These are phyloP conservation scores for Geotrichum citri-aurantii DNA, from an alignment of 1,139 yeast species.

Conservation along the genomic window DNA sequence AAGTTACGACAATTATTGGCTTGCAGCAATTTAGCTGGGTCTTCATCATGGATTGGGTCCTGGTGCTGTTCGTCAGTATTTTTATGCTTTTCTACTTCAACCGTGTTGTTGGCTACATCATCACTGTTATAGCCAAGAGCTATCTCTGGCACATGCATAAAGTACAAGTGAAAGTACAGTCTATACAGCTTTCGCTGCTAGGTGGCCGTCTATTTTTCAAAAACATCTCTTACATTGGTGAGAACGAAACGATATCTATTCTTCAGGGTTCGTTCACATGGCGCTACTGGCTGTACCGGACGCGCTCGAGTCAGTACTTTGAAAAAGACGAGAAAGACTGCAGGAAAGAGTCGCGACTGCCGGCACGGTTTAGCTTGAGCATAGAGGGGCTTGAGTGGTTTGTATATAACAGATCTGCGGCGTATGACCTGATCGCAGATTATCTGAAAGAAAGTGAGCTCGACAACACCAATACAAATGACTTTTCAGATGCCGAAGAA, in stretches of 20 bases:
- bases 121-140: slow-evolving; percentile 49
- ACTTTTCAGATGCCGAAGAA: background rate
- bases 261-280: slow-evolving; percentile 74
- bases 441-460: slow-evolving; percentile 23
- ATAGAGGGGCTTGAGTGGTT: slow-evolving; percentile 79
- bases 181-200: slow-evolving; percentile 66
- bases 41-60: slow-evolving; percentile 75
- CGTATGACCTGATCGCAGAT: slow-evolving; percentile 63
- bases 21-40: slow-evolving; percentile 61
- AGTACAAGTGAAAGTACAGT: slow-evolving; percentile 59
- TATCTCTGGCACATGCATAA: slow-evolving; percentile 58
- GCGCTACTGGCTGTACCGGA: slow-evolving; percentile 72
- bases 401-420: slow-evolving; percentile 68
- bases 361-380: slow-evolving; percentile 54
- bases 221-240: slow-evolving; percentile 63
- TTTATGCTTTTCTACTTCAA: slow-evolving; percentile 72
- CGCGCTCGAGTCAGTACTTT: slow-evolving; percentile 26
- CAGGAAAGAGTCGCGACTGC: slow-evolving; percentile 44
- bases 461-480: background rate
- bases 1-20: slow-evolving; percentile 21
- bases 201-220: slow-evolving; percentile 81
- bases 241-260: slow-evolving; percentile 63
- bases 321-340: slow-evolving; percentile 14
- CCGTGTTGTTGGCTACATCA: slow-evolving; percentile 58
- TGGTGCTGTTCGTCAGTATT: slow-evolving; percentile 56